These are phyloP conservation scores for Mycena rosella DNA, from an alignment of 768 basidiomycete genomes.

Conservation along the genomic window DNA sequence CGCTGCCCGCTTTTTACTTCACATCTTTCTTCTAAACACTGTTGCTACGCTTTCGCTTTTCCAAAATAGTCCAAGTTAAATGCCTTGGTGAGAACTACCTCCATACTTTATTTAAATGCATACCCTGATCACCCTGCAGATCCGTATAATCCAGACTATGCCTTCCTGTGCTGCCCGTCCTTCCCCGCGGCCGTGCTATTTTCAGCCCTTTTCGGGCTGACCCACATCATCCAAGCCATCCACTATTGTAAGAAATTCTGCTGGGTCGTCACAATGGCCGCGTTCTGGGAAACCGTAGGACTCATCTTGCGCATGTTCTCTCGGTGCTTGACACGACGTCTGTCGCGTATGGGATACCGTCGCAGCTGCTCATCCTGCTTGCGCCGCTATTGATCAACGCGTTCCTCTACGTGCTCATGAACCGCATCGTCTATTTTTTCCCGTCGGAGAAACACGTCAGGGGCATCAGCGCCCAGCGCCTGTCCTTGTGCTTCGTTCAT, in stretches of 20 bases:
- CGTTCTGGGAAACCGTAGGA: slow-evolving; percentile 37
- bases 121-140: too few species aligned
- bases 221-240: slow-evolving; percentile 36
- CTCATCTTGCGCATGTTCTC: slow-evolving; percentile 33
- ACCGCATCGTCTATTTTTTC: slow-evolving; percentile 37
- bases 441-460: slow-evolving; percentile 34
- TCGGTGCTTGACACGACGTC: slow-evolving; percentile 25
- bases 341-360: slow-evolving; percentile 11
- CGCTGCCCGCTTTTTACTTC: too few species aligned
- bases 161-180: slow-evolving; percentile 37
- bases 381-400: slow-evolving; percentile 43
- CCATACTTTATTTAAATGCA: too few species aligned
- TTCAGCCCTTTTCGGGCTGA: slow-evolving; percentile 36
- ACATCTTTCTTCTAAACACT: too few species aligned
- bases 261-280: slow-evolving; percentile 42
- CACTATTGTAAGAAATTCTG: slow-evolving; percentile 39
- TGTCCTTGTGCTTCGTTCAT: slow-evolving; percentile 38
- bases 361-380: slow-evolving; percentile 39
- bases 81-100: too few species aligned
- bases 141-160: too few species aligned
- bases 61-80: too few species aligned
- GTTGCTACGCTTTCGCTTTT: too few species aligned
- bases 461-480: slow-evolving; percentile 31
- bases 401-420: slow-evolving; percentile 40
- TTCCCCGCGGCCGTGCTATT: slow-evolving; percentile 39